Evolutionary conservation across 1,139 yeast species (phyloP), one percentile per base, ranked within the genome.

Genomic region (Wickerhamomyces sp.): DNA sequence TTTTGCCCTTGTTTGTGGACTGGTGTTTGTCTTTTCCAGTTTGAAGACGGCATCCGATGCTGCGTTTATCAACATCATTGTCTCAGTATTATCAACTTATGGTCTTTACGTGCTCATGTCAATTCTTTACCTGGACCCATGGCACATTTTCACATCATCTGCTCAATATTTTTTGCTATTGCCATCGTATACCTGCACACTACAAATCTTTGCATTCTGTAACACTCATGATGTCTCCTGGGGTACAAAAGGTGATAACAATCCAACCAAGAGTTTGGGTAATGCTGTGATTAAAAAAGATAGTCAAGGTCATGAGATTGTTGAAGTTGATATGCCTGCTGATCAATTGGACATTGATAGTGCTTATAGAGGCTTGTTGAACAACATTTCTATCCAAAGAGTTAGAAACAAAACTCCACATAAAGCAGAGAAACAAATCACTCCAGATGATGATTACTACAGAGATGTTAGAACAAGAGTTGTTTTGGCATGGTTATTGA

Each of bases 201-300:
- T 88, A 42, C 96, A 88, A 59, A 86, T 88, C 38, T 88, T 86
- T 63, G 96, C 97, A 2, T 86, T 87, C 59, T 88, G 97, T 63
- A 88, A 88, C 56, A 87, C 95, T 5, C 96, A 88, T 62, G 96
- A 88, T 67, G 95, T 88, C 35, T 83, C 95, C 0, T 89, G 96
- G 96, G 96, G 96, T 61, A 89, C 96, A 1, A 88, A 88, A 57
- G 96, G 96, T 46, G 95, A 89, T 43, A 84, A 82, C 46, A 76
- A 78, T 45, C 83, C 80, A 32, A 70, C 78, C 13, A 78, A 77
- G 49, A 78, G 72, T 37, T 62, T 80, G 36, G 84, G 87, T 30
- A 70, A 75, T 19, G 88, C 86, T 12, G 78, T 72, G 19, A 74
- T 71, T 36, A 66, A 64, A 33, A 71, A 66, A 46, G 71, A 70